A percentile compares a stretch with the other conserved stretches of the same genome.
These are phyloP conservation scores for Pythium pyrilobum DNA, from an alignment of 352 stramenopile species.

Conservation along the genomic window DNA sequence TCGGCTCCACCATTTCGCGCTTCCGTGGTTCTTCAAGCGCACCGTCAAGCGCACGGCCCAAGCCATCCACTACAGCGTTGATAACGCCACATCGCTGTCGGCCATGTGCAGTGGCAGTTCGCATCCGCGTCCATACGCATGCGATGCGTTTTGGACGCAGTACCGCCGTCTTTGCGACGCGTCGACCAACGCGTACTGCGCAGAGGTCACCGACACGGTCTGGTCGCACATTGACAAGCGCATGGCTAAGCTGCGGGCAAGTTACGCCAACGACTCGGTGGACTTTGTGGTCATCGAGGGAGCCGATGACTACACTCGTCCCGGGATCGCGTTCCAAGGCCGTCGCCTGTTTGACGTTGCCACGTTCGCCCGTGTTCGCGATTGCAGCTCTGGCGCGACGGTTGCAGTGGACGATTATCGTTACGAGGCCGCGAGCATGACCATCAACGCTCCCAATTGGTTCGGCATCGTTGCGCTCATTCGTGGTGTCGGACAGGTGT, in stretches of 20 bases:
- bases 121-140: neutral
- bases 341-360: slow-evolving; percentile 9
- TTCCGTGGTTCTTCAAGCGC: slow-evolving; percentile 27
- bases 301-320: slow-evolving; percentile 1
- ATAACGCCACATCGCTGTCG: neutral
- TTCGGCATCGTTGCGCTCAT: neutral
- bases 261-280: slow-evolving; percentile 4
- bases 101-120: no score
- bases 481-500: neutral
- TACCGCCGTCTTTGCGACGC: neutral
- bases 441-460: neutral
- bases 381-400: slow-evolving; percentile 2
- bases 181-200: slow-evolving; percentile 3
- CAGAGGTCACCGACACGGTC: neutral
- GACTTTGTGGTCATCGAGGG: slow-evolving; percentile 18
- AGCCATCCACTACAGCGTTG: neutral
- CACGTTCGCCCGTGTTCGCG: slow-evolving; percentile 8
- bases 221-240: slow-evolving; percentile 9
- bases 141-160: neutral
- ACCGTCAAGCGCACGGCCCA: slow-evolving; percentile 26
- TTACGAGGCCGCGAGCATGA: neutral
- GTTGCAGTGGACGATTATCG: slow-evolving; percentile 23
- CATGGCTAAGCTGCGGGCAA: neutral
- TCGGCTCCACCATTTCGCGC: slow-evolving; percentile 35
- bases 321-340: slow-evolving; percentile 4